Percentiles rank a stretch among this genome's conserved stretches.
Conservation (phyloP, 2,329 filamentous ascomycete species). For the Fusarium compactum region DNA sequence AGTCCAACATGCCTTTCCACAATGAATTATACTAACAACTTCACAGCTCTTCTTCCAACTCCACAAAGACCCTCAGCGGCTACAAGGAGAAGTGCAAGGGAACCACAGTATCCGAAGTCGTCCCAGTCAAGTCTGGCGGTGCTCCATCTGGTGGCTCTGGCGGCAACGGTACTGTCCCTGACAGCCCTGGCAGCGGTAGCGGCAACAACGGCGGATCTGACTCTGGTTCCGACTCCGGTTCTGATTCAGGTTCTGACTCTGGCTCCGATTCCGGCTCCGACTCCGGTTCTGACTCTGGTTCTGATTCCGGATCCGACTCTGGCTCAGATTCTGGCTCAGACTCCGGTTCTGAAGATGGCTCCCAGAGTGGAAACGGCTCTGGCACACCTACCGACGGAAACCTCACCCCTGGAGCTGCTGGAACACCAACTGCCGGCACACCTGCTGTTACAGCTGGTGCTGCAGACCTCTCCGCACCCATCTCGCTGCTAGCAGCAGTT, state of each 20-base stretch:
- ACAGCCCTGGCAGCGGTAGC: neutral
- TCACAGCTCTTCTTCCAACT: conserved; percentile 62
- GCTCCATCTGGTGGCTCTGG: conserved; percentile 29
- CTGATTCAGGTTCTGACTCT: neutral
- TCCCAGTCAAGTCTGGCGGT: conserved; percentile 41
- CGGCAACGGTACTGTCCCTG: conserved; percentile 12
- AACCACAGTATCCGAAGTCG: conserved; percentile 46
- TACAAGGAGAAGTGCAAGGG: conserved; percentile 59
- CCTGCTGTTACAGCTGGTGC: conserved; percentile 40
- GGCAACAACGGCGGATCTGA: neutral
- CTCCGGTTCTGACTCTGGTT: neutral
- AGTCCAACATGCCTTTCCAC: conserved; percentile 47
- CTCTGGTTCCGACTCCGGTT: neutral
- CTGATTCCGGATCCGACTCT: neutral
- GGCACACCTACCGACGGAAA: conserved; percentile 13
- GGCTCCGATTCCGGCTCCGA: neutral
- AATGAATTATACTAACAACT: conserved; percentile 9
- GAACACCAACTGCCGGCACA: conserved; percentile 38
- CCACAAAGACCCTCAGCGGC: conserved; percentile 62
- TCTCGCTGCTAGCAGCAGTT: conserved; percentile 58
- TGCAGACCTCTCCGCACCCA: conserved; percentile 55
- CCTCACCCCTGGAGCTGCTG: conserved; percentile 32
- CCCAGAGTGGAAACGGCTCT: conserved; percentile 2
- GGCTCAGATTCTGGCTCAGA: neutral
- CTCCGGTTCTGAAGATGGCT: neutral